Base-by-base conservation (phyloP, 2,329 filamentous ascomycete genomes). In the Botrytis deweyae region DNA sequence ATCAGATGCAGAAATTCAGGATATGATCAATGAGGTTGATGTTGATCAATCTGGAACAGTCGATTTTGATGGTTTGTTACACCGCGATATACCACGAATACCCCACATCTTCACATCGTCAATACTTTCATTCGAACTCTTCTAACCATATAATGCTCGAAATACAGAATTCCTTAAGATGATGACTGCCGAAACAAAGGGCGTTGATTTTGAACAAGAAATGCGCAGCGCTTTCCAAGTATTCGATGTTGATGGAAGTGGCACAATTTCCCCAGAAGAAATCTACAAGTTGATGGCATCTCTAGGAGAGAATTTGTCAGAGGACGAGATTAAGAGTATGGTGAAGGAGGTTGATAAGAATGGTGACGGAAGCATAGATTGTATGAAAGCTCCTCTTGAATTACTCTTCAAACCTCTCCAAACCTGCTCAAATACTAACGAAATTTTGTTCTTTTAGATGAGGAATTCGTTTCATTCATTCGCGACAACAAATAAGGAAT, bases 321-420 rank as follows among this genome's bases (percentile, higher is more conserved):
- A 90, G 77, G 87, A 87, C 62, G 88, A 91, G 83, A 87, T 91
- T 74, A 88, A 90, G 76, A 88, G 90, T 83, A 90, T 91, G 88
- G 88, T 91, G 80, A 83, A 87, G 79, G 87, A 90, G 83, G 88
- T 89, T 76, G 89, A 91, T 79, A 87, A 88, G 84, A 87, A 91
- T 80, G 88, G 88, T 59, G 88, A 90, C 79, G 89, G 89, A 74
- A 85, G 86, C 76, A 91, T 91, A 81, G 89, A 91, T 82, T 91
- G 88, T 72, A 69, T 49, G 71, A n/a, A 36, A 29, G 18, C 25
- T 7, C 16, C 52, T 25, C 40, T 36, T 14, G 6, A 33, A 33
- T 38, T 42, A 22, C 25, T 40, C 3, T 36, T 52, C n/a, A 3
- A 40, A 29, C 33, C 61, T 66, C 25, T n/a, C 7, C n/a, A 14